Conservation (phyloP, 495 filamentous ascomycete genomes). For the Xeromyces bisporus region DNA sequence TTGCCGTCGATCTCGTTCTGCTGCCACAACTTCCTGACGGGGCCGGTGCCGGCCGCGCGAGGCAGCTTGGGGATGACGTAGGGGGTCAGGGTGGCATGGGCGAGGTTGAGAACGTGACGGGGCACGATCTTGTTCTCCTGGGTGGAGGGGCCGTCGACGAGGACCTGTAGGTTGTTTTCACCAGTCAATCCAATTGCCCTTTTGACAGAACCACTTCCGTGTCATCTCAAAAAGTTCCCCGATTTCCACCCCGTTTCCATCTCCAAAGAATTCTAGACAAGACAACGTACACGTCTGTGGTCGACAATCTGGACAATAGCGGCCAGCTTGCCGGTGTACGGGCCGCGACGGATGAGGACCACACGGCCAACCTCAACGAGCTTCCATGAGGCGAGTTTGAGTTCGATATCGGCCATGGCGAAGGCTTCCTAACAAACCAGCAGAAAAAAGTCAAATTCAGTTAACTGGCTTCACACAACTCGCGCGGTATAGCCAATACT, state of each 20-base stretch:
- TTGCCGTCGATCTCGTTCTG: conserved; percentile 72
- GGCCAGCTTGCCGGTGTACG: conserved; percentile 70
- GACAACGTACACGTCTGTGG: conserved; percentile 92
- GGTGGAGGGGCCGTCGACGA: conserved; percentile 81
- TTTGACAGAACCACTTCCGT: conserved; percentile 3
- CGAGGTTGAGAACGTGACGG: conserved; percentile 66
- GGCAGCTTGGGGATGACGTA: conserved; percentile 79
- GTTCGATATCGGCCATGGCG: conserved; percentile 51
- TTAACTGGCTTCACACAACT: too few species aligned
- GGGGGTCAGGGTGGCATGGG: conserved; percentile 71
- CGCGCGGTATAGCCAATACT: too few species aligned
- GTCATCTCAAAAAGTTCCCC: too few species aligned
- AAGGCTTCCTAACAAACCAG: conserved; percentile 14
- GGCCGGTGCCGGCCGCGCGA: conserved; percentile 65
- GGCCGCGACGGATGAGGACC: conserved; percentile 63
- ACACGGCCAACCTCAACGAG: conserved; percentile 94
- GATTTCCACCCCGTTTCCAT: too few species aligned
- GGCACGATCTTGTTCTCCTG: conserved; percentile 58
- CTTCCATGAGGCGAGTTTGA: conserved; percentile 68
- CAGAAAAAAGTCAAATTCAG: conserved; percentile 3
- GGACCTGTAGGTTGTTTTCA: conserved; percentile 42
- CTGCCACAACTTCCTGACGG: conserved; percentile 74
- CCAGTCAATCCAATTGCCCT: conserved; percentile 19
- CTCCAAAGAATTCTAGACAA: conserved; percentile 1
- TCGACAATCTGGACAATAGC: conserved; percentile 98